Evolutionary conservation across 2,329 filamentous ascomycete genomes (phyloP).

Genomic region (Phoma herbarum): DNA sequence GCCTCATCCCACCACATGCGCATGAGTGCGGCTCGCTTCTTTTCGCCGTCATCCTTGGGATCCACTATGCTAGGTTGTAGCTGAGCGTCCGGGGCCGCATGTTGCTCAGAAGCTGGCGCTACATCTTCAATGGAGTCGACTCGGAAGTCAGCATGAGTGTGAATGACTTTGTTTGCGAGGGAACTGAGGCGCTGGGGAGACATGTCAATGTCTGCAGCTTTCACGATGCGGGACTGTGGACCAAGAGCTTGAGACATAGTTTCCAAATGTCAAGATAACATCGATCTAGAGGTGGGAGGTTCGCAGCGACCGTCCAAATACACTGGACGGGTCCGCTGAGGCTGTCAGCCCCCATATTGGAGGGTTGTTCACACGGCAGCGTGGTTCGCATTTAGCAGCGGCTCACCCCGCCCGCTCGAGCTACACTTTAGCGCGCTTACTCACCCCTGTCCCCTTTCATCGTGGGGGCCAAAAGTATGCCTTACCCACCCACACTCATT

Average conservation of each 20-base stretch:
- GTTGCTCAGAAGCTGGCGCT: constrained; percentile 5
- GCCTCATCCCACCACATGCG: constrained; percentile 47
- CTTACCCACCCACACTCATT: constrained; percentile 4
- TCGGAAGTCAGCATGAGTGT: constrained; percentile 37
- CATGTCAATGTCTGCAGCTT: constrained; percentile 29
- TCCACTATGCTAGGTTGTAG: constrained; percentile 13
- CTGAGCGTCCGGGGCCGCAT: constrained; percentile 3
- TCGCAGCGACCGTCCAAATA: constrained; percentile 30
- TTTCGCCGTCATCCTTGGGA: constrained; percentile 26
- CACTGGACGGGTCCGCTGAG: constrained; percentile 22
- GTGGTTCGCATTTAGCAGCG: constrained; percentile 19
- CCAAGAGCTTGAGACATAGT: constrained; percentile 24
- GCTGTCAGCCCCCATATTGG: constrained; percentile 42
- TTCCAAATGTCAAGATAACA: not conserved
- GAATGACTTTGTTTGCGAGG: constrained; percentile 29
- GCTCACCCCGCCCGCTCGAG: constrained; percentile 16
- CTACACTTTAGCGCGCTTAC: constrained; percentile 6
- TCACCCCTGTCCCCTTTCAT: constrained; percentile 4
- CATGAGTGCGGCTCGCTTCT: constrained; percentile 37
- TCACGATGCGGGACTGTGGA: constrained; percentile 16
- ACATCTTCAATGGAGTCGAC: constrained; percentile 35
- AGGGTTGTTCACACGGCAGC: constrained; percentile 10
- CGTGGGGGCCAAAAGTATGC: constrained; percentile 34
- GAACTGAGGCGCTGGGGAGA: constrained; percentile 27
- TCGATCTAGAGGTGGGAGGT: too few species aligned